phyloP scores from a whole-genome alignment of 768 basidiomycete species.

The Panaeolus papilionaceus region DNA sequence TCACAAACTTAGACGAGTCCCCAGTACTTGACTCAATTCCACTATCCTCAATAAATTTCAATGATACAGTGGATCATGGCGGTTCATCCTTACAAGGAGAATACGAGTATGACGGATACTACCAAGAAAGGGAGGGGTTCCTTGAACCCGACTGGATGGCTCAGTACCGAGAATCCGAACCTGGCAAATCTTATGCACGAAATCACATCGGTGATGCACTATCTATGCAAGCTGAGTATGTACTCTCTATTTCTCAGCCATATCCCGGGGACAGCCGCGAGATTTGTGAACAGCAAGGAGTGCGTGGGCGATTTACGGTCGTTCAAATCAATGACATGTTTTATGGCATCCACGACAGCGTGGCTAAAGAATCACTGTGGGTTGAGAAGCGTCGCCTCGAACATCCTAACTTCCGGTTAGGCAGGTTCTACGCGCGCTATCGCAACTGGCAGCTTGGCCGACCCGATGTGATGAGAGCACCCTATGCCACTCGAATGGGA shows the following conservation, averaged over 20 bases:
- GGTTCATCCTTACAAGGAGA: too few species aligned
- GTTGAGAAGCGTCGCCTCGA: not conserved
- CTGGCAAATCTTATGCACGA: not conserved
- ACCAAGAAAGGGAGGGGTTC: not conserved
- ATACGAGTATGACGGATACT: not conserved
- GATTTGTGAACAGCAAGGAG: not conserved
- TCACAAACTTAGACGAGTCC: not conserved
- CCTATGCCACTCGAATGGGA: too few species aligned
- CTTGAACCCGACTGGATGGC: not conserved
- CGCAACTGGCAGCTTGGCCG: too few species aligned
- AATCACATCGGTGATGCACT: conserved; percentile 18
- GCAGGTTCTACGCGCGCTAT: too few species aligned
- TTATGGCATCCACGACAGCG: too few species aligned
- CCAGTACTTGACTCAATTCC: not conserved
- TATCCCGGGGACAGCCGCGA: conserved; percentile 22
- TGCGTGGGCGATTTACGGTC: not conserved
- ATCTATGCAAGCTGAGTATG: conserved; percentile 4
- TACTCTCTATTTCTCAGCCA: conserved; percentile 13
- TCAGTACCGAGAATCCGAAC: not conserved
- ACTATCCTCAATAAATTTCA: not conserved
- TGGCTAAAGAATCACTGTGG: not conserved
- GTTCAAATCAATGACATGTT: too few species aligned
- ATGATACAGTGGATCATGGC: too few species aligned
- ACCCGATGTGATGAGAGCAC: too few species aligned
- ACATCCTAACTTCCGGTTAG: too few species aligned